Evolutionary conservation across 805 yeast species (phyloP).

Genomic region (Lipomyces anomalus): DNA sequence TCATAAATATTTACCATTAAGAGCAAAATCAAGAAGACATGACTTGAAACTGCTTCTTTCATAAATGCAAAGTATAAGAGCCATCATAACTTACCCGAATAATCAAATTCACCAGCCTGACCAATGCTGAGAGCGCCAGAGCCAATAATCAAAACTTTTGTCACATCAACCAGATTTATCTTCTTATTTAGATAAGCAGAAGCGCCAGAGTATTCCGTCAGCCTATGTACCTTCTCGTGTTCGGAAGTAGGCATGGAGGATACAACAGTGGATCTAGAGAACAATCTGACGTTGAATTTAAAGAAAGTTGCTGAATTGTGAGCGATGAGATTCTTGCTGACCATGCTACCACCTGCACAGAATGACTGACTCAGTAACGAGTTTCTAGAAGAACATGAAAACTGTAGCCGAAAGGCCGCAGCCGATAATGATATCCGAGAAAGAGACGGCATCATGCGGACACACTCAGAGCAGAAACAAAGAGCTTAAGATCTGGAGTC

Average conservation of each 20-base stretch:
- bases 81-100: slow-evolving; percentile 60
- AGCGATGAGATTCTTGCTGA: no score
- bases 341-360: no score
- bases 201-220: slow-evolving; percentile 19
- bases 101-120: slow-evolving; percentile 99
- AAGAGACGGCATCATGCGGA: neutral
- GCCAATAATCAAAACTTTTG: slow-evolving; percentile 85
- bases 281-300: neutral
- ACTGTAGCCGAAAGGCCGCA: neutral
- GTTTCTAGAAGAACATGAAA: neutral
- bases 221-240: neutral
- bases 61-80: neutral
- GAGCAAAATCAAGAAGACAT: neutral
- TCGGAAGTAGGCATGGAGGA: neutral
- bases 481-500: neutral
- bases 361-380: neutral
- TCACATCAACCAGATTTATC: slow-evolving; percentile 61
- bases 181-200: slow-evolving; percentile 13
- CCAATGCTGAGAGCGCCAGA: slow-evolving; percentile 98
- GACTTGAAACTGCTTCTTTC: neutral
- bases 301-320: no score
- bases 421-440: neutral
- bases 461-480: neutral
- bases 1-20: neutral
- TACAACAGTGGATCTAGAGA: neutral